Base-by-base conservation (phyloP, 2,329 filamentous ascomycete species). In the Fusarium proliferatum region DNA sequence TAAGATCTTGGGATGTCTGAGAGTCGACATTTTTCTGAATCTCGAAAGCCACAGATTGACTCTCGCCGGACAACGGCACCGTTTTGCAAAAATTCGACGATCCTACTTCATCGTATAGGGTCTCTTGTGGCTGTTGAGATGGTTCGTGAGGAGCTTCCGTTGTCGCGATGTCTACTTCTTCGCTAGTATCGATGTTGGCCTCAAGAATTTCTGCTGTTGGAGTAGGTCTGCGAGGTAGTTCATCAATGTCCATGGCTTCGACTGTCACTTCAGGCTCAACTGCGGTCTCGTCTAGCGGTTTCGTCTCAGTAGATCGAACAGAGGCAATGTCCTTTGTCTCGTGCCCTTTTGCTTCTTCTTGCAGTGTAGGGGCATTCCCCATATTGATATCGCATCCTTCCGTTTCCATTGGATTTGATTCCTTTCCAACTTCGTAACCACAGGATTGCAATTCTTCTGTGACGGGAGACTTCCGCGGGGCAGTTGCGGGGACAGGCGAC, bases 191-290 rank as follows among this genome's bases (percentile, higher is more conserved):
- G 55, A 60, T 48, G 23, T 34, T 65, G 33, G 64, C 67, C 58
- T 77, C 65, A 62, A 39, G 15, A 46, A 65, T 61, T 48, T 63
- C 64, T 34, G 57, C 43, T 19, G 52, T 46, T 46, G 63, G 34
- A 9, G 58, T 58, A 23, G 46, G 30, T 30, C 19, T n/a, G 36
- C 56, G 66, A 28, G 49, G 46, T 21, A 45, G 36, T 55, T 70
- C 61, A 46, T 78, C 73, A 42, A 78, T 36, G 9, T 78, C 76
- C 76, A 78, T 77, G 46, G 64, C 64, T n/a, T 77, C 69, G 53
- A 45, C 34, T 16, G 57, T 26, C 59, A 59, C 58, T 36, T 69
- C 57, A 12, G 34, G 39, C 26, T 46, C 42, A n/a, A 51, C 26
- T 42, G 58, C 34, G 56, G 36, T 39, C 43, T 69, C 46, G n/a